Evolutionary conservation across 164 flowering plant genomes (phyloP).

Genomic region (Umbellularia californica): DNA sequence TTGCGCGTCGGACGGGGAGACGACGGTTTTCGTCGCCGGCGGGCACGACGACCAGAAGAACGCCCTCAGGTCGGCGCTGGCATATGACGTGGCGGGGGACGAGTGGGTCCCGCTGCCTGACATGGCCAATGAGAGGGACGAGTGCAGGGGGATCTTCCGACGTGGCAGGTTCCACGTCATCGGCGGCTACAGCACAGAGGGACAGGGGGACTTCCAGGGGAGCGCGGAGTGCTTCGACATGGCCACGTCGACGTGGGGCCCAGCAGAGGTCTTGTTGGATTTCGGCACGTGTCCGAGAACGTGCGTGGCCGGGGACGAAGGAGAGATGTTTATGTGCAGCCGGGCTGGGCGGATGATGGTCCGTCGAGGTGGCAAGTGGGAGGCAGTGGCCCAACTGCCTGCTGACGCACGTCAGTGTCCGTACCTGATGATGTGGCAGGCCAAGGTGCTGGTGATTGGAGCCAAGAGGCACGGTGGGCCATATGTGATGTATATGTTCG

Average conservation of each 20-base stretch:
- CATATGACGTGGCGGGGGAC: conserved; percentile 53
- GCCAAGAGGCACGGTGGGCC: conserved; percentile 24
- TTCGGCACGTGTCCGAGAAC: conserved; percentile 30
- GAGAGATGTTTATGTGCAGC: conserved; percentile 26
- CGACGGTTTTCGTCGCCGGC: conserved; percentile 60
- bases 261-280: conserved; percentile 24
- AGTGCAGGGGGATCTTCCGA: conserved; percentile 47
- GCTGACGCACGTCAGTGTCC: conserved; percentile 21
- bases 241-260: conserved; percentile 32
- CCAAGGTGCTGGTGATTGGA: conserved; percentile 45
- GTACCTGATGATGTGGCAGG: conserved; percentile 27
- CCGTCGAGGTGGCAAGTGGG: conserved; percentile 31
- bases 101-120: conserved; percentile 54
- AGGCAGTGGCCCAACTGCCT: conserved; percentile 32
- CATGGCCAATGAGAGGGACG: conserved; percentile 68
- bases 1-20: conserved; percentile 42
- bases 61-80: conserved; percentile 53
- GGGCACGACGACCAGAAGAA: conserved; percentile 70
- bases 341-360: conserved; percentile 22
- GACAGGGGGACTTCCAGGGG: conserved; percentile 54
- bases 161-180: conserved; percentile 57
- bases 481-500: conserved; percentile 26
- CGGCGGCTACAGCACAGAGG: conserved; percentile 57
- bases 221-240: conserved; percentile 39
- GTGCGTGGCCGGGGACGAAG: conserved; percentile 22